Conservation (phyloP, 768 basidiomycete genomes). For the Tylopilus sp. region DNA sequence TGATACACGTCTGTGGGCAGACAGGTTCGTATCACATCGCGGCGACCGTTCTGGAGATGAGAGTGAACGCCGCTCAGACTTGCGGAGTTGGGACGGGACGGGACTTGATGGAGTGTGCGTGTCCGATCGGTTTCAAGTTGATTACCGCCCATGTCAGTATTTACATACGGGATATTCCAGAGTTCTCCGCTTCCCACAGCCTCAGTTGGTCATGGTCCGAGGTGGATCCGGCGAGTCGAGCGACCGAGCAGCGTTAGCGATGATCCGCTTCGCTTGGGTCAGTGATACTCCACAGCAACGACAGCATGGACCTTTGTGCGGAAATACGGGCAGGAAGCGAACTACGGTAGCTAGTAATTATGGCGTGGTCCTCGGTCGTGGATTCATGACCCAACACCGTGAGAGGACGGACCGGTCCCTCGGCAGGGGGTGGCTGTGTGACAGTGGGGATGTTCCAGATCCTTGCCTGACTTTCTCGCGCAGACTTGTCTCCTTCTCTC, state of each 20-base stretch:
- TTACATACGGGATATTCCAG: too few species aligned
- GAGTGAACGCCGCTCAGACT: background rate
- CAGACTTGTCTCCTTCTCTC: background rate
- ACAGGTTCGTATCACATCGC: too few species aligned
- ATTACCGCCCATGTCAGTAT: background rate
- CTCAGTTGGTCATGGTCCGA: too few species aligned
- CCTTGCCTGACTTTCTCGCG: slow-evolving; percentile 17
- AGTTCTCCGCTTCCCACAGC: too few species aligned
- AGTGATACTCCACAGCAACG: background rate
- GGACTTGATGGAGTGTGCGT: background rate
- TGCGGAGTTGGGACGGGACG: background rate
- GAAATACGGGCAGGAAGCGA: background rate
- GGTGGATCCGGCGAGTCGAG: too few species aligned
- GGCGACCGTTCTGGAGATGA: too few species aligned
- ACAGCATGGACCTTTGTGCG: too few species aligned
- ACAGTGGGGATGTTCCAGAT: slow-evolving; percentile 16
- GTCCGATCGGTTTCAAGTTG: slow-evolving; percentile 2
- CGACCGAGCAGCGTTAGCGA: background rate
- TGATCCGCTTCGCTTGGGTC: background rate
- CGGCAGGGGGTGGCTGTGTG: slow-evolving; percentile 25
- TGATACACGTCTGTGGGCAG: too few species aligned
- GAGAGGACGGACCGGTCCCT: background rate
- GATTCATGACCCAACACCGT: background rate
- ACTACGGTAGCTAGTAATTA: too few species aligned
- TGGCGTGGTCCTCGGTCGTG: too few species aligned